Base-by-base conservation (phyloP, 139 green algal genomes). In the Chlorella sp. region DNA sequence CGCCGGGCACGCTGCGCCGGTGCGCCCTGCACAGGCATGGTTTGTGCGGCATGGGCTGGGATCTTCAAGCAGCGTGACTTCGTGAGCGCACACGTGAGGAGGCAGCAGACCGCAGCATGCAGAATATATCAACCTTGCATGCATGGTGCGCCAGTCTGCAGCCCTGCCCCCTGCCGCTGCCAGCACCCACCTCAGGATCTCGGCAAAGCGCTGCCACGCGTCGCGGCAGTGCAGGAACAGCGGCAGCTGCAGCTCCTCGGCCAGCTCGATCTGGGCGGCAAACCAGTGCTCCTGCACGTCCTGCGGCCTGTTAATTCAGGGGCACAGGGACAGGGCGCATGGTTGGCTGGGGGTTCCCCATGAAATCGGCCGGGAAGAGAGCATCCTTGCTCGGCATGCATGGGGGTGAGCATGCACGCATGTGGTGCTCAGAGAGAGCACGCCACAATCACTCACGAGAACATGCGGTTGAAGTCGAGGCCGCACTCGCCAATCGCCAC, bases 201-300 rank as follows among this genome's bases (percentile, higher is more conserved):
- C 87, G n/a, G 81, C 76, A 71, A 97, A 92, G 0, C 67, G 41
- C 41, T 84, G 41, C 3, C 71, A 75, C 1, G 94, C 94, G 55
- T 96, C 94, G 6, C 94, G 81, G 67, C 93, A 96, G 88, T 97
- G 93, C 91, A 97, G 84, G 88, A 97, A 97, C 20, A 97, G 88
- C 25, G 94, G 93, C 85, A 92, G 92, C 23, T 60, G 28, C 62
- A 97, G 82, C 87, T 94, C 85, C 51, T 88, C 71, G 0, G 94
- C 93, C 64, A 97, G 86, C 28, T 72, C 51, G 0, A 96, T 71
- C 89, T 96, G 93, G 47, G 82, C 73, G 1, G 83, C 88, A 88
- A 95, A 95, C 89, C 89, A 93, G 30, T 84, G 21, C 83, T 91
- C 84, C 87, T 97, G 94, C n/a, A 94, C 91, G 20, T 91, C 90